Conservation (phyloP, 176 grass and related monocot species). For the Tillandsia fasciculata region DNA sequence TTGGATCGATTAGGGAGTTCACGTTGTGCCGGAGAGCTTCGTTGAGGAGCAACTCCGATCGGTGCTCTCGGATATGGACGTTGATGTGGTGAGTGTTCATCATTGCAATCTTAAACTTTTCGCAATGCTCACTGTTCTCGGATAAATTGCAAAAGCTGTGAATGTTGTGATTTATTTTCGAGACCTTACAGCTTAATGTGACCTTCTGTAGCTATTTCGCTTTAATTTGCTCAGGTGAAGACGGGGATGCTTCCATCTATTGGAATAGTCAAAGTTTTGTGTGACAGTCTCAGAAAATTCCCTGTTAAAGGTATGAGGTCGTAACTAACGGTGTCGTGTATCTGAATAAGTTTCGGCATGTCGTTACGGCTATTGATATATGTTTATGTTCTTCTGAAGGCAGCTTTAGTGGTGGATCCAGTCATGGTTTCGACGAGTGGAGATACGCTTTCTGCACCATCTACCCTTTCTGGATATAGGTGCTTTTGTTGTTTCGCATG, state of each 20-base stretch:
- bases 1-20: conserved; percentile 39
- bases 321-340: not conserved
- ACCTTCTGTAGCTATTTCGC: not conserved
- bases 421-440: conserved; percentile 96
- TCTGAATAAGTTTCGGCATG: not conserved
- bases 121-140: too few species aligned
- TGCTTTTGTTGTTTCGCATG: not conserved
- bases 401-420: conserved; percentile 99
- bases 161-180: not conserved
- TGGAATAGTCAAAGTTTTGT: conserved; percentile 61
- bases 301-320: conserved; percentile 71
- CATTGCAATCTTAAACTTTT: not conserved
- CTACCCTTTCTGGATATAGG: conserved; percentile 62
- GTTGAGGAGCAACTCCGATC: conserved; percentile 65
- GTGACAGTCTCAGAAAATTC: conserved; percentile 57
- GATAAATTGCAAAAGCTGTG: too few species aligned
- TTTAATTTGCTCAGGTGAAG: conserved; percentile 59
- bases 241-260: conserved; percentile 89
- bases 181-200: not conserved
- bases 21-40: conserved; percentile 73
- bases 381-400: conserved; percentile 34
- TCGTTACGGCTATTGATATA: not conserved
- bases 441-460: conserved; percentile 57
- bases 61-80: conserved; percentile 84
- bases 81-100: conserved; percentile 58